Base-by-base conservation (phyloP, 208 protist genomes). In the Leishmania martiniquensis region DNA sequence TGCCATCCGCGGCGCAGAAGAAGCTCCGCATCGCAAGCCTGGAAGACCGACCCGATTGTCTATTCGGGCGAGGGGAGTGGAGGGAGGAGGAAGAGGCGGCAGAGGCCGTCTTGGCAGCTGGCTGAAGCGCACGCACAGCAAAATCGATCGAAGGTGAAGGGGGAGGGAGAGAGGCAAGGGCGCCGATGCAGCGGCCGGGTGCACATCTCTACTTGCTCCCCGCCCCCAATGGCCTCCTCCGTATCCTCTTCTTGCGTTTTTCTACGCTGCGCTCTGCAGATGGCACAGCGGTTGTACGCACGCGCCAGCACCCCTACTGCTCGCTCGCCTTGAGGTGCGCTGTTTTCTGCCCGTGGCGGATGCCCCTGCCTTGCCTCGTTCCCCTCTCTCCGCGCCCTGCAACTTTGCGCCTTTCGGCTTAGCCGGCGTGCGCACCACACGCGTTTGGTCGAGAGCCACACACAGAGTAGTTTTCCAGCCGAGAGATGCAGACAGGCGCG, bases 41-140 rank as follows among this genome's bases (percentile, higher is more conserved):
- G 47, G 88, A 92, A 49, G 88, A 92, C n/a, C 80, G 81, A 51
- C 22, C 85, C 44, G 80, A 87, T 34, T 45, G 51, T 2, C 54
- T 72, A 6, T 37, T 75, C 2, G 69, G 65, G 12, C 69, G 42
- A 25, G 66, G 78, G 22, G 1, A 10, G 45, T 57, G 63, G 12
- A 44, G 25, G 6, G 60, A 80, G n/a, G 66, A 65, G 6, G 51
- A 68, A n/a, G 71, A 73, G 67, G 9, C 75, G 37, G 57, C 37
- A 44, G 66, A 66, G 17, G 55, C 72, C 57, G 68, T 81, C 52
- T 13, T 39, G 55, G 34, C 42, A 34, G 44, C 20, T 47, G n/a
- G 1, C 49, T 72, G 2, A 55, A 55, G 12, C 4, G 25, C 29
- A 37, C 67, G 17, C 34, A 32, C 37, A 49, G 39, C 34, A 22